Conservation (phyloP, 73 alveolate genomes). For the Tetrahymena malaccensis region DNA sequence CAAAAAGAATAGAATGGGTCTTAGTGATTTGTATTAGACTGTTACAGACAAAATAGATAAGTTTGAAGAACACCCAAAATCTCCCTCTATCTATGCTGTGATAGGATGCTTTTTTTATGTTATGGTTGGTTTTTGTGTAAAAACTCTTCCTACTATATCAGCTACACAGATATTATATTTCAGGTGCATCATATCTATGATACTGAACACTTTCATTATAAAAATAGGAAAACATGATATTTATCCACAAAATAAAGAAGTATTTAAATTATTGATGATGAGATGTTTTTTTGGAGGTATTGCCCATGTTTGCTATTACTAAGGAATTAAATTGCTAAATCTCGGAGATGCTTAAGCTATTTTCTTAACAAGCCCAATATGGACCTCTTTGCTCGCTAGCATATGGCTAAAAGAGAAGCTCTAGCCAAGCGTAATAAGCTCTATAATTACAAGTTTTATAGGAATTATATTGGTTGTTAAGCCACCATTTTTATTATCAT, state of each 20-base stretch:
- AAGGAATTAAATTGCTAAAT: not conserved
- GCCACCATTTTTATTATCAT: not conserved
- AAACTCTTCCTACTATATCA: not conserved
- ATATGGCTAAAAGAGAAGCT: not conserved
- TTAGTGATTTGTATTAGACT: not conserved
- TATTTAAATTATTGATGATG: not conserved
- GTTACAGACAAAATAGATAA: not conserved
- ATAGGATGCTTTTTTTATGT: not conserved
- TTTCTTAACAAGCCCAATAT: not conserved
- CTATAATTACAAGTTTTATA: not conserved
- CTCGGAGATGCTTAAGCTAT: not conserved
- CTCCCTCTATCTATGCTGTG: not conserved
- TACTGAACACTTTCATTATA: not conserved
- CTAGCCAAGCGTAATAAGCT: not conserved
- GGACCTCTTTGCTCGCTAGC: not conserved
- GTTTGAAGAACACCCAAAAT: not conserved
- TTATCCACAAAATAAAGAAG: not conserved
- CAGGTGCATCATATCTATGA: not conserved
- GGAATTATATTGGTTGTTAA: not conserved
- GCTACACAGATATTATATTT: not conserved
- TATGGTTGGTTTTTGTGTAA: not conserved
- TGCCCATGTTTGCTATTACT: not conserved
- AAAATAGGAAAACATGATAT: not conserved
- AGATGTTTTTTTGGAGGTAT: not conserved
- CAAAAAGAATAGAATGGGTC: not conserved